Evolutionary conservation across 306 rosid species (phyloP).

Genomic region (Prunus kanzakura): DNA sequence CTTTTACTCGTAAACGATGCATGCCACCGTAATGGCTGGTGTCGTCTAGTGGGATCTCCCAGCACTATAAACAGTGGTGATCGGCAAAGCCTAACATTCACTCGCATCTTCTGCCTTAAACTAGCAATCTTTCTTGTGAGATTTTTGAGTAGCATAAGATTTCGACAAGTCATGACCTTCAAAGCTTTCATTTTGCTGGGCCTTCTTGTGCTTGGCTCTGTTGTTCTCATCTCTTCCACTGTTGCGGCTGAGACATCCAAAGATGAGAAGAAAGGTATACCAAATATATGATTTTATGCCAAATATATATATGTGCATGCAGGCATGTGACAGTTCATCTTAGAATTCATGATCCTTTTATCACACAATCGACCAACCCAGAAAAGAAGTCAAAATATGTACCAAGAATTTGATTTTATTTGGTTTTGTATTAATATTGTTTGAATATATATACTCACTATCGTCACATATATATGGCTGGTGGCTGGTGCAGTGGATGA

Average conservation of each 20-base stretch:
- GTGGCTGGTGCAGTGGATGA: too few relatives aligned
- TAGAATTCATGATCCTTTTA: too few relatives aligned
- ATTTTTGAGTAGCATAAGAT: neutral
- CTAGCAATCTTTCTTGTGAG: neutral
- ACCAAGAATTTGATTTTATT: too few relatives aligned
- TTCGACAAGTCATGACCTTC: conserved; percentile 1
- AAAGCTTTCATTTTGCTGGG: neutral
- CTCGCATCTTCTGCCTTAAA: too few relatives aligned
- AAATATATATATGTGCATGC: too few relatives aligned
- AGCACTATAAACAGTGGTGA: neutral
- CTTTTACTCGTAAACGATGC: neutral
- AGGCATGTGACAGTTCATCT: neutral
- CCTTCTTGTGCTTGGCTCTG: conserved; percentile 1
- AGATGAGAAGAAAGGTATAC: neutral
- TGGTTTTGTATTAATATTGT: too few relatives aligned
- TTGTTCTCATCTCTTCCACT: neutral
- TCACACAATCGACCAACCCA: too few relatives aligned
- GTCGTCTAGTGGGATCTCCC: neutral
- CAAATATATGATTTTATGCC: too few relatives aligned
- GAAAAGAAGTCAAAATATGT: too few relatives aligned
- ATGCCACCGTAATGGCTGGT: neutral
- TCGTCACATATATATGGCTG: too few relatives aligned
- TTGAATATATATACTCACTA: too few relatives aligned
- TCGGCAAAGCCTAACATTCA: neutral
- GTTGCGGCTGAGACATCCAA: neutral